Percentiles rank a stretch among this genome's conserved stretches.
phyloP scores from a whole-genome alignment of 805 yeast species.

The Yamadazyma ubonensis region DNA sequence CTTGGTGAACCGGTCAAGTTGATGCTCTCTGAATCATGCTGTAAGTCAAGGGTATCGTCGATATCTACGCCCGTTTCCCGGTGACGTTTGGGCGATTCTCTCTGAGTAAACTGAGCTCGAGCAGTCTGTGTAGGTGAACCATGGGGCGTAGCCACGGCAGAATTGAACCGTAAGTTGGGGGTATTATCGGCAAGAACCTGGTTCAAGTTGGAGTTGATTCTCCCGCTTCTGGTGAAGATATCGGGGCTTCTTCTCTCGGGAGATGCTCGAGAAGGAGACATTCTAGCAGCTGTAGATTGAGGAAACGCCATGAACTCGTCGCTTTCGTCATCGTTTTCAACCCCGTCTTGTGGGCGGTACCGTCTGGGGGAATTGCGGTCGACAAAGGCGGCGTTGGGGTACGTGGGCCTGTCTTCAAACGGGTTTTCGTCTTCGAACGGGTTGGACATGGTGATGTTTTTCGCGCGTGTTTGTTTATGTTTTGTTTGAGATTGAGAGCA shows the following conservation, averaged over 20 bases:
- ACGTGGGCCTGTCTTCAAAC: conserved; percentile 32
- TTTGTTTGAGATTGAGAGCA: too few species aligned
- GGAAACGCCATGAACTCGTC: conserved; percentile 36
- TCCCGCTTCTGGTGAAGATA: conserved; percentile 40
- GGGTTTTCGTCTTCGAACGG: conserved; percentile 37
- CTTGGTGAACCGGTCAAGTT: conserved; percentile 39
- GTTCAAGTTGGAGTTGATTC: conserved; percentile 16
- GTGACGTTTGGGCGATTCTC: conserved; percentile 71
- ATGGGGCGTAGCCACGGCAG: not conserved
- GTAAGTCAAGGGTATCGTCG: conserved; percentile 40
- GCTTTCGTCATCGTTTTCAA: conserved; percentile 9
- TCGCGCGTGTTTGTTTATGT: conserved; percentile 9
- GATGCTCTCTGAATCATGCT: conserved; percentile 24
- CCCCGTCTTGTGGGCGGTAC: conserved; percentile 24
- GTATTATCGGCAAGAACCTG: conserved; percentile 23
- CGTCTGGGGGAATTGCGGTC: conserved; percentile 39
- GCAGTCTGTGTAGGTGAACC: conserved; percentile 39
- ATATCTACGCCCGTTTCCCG: conserved; percentile 48
- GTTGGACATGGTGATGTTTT: conserved; percentile 22
- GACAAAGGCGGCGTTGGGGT: conserved; percentile 41
- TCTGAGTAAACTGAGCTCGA: conserved; percentile 63
- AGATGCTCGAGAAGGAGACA: conserved; percentile 27
- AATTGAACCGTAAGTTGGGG: conserved; percentile 22
- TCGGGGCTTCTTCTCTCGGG: conserved; percentile 37
- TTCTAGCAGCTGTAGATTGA: conserved; percentile 14